Base-by-base conservation (phyloP, 1,139 yeast genomes). In the Diutina mesorugosa region DNA sequence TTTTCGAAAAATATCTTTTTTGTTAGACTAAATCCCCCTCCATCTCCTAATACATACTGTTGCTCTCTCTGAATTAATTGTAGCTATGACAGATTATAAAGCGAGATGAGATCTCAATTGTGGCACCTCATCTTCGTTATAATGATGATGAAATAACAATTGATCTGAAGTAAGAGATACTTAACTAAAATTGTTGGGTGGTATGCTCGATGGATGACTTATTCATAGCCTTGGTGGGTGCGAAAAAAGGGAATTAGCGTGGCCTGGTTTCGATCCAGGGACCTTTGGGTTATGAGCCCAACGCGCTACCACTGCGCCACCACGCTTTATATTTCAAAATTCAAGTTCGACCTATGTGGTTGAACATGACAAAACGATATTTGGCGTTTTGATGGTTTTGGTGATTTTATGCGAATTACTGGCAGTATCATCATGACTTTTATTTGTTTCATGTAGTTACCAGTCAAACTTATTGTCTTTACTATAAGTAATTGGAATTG, bases 291-390 rank as follows among this genome's bases (percentile, higher is more conserved):
- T 50, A 50, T 50, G 53, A 50, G 53, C 53, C 53, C 53, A 50
- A 50, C 53, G 53, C 53, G 53, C 53, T 50, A 29, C 53, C 53
- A 50, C 53, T 50, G 53, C 53, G 53, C 53, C 53, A 50, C 32
- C 41, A n/a, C 53, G 53, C 53, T 50, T 8, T n/a, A 16, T 45
- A n/a, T 45, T 10, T 9, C n/a, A n/a, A 7, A 16, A 16, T 1
- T 12, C 2, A 9, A 6, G 26, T 6, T 45, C 14, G 16, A 12
- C 7, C 14, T n/a, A 10, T 9, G 4, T 41, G 3, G 45, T 10
- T 10, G 0, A n/a, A 14, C n/a, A 41, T 6, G 45, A 14, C 45
- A 10, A 41, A 21, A 21, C 3, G 26, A 2, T 21, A 4, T 21
- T 21, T 21, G 3, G 3, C 26, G 4, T 21, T 32, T 32, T 32